These are phyloP conservation scores for Candida andamanensis DNA, from an alignment of 805 yeast genomes.

Conservation along the genomic window DNA sequence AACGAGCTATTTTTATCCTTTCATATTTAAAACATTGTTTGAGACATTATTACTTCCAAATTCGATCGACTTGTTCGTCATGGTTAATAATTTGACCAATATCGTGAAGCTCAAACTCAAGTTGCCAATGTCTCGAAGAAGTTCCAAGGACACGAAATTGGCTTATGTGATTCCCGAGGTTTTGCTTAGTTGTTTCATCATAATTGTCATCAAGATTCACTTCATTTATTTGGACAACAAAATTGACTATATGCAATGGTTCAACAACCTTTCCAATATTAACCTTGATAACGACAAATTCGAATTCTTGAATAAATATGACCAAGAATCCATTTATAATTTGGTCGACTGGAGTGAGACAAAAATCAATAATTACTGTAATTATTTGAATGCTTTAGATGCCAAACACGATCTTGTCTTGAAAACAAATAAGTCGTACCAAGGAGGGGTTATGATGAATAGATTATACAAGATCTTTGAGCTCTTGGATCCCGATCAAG, in stretches of 20 bases:
- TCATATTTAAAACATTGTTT: conserved; percentile 34
- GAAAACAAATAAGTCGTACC: not conserved
- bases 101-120: conserved; percentile 7
- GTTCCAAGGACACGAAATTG: not conserved
- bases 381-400: conserved; percentile 5
- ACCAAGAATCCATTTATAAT: conserved; percentile 14
- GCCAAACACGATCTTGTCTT: conserved; percentile 1
- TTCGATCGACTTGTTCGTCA: conserved; percentile 43
- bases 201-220: conserved; percentile 27
- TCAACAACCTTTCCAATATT: conserved; percentile 4
- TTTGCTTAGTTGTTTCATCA: conserved; percentile 24
- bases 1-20: conserved; percentile 27
- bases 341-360: conserved; percentile 45
- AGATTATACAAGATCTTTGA: conserved; percentile 30
- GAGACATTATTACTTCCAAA: conserved; percentile 43
- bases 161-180: conserved; percentile 33
- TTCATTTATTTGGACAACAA: conserved; percentile 18
- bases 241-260: conserved; percentile 13
- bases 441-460: conserved; percentile 21
- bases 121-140: conserved; percentile 2
- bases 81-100: conserved; percentile 20
- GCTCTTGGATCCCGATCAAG: not conserved
- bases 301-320: conserved; percentile 7
- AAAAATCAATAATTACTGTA: conserved; percentile 37
- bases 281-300: conserved; percentile 2